Evolutionary conservation across 257 asterid genomes (phyloP).

Genomic region (Ocimum tenuiflorum): DNA sequence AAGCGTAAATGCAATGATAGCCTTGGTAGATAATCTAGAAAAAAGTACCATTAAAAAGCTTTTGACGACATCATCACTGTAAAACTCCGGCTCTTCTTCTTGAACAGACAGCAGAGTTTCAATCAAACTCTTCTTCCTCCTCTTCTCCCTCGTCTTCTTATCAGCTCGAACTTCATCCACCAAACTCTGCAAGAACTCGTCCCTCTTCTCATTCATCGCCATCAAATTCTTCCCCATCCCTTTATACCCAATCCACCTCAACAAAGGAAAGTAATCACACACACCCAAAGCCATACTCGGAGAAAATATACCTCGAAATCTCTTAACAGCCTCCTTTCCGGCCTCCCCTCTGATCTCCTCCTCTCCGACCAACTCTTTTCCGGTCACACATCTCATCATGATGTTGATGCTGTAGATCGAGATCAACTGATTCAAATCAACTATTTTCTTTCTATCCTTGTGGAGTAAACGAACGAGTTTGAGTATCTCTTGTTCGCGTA

Average conservation of each 20-base stretch:
- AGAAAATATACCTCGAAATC: conserved; percentile 22
- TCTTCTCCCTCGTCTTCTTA: too few species aligned
- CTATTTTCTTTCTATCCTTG: not conserved
- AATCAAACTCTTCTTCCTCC: conserved; percentile 16
- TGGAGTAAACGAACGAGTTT: conserved; percentile 17
- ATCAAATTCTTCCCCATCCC: conserved; percentile 38
- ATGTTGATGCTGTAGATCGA: conserved; percentile 25
- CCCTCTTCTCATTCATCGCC: conserved; percentile 29
- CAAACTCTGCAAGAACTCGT: conserved; percentile 27
- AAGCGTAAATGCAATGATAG: too few species aligned
- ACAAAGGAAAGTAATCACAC: conserved; percentile 51
- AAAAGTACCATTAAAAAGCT: conserved; percentile 35
- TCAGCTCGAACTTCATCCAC: conserved; percentile 26
- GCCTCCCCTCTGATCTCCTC: conserved; percentile 27
- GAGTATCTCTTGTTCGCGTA: conserved; percentile 30
- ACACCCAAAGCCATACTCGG: conserved; percentile 12
- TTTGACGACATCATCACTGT: conserved; percentile 42
- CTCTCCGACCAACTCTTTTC: conserved; percentile 28
- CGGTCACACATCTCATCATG: conserved; percentile 33
- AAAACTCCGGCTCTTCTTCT: conserved; percentile 44
- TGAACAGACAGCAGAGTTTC: conserved; percentile 34
- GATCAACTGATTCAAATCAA: conserved; percentile 30
- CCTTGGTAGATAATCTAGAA: too few species aligned
- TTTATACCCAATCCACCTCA: conserved; percentile 49
- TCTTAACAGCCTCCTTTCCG: conserved; percentile 27